phyloP scores from a whole-genome alignment of 1,284 basidiomycete genomes.

The Moesziomyces antarcticus region DNA sequence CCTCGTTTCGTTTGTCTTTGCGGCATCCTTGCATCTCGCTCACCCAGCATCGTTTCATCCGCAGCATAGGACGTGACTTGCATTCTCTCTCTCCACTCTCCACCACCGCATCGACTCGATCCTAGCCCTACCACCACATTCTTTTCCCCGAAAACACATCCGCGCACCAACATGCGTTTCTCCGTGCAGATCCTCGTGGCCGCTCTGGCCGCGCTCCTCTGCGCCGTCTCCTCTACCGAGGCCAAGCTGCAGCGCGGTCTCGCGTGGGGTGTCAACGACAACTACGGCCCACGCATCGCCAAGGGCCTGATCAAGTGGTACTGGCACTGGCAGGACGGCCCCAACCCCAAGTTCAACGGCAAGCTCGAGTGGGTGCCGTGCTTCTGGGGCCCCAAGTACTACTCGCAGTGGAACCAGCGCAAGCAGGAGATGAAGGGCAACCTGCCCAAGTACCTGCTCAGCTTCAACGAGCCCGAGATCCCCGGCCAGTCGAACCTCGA shows the following conservation, averaged over 20 bases:
- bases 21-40: constrained; percentile 24
- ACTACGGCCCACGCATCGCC: constrained; percentile 52
- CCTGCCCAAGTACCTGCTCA: constrained; percentile 53
- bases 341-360: constrained; percentile 34
- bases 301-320: constrained; percentile 58
- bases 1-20: background rate
- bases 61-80: constrained; percentile 23
- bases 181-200: constrained; percentile 36
- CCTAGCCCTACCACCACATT: background rate
- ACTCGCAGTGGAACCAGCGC: constrained; percentile 50
- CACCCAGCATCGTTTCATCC: constrained; percentile 15
- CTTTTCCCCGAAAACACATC: constrained; percentile 2
- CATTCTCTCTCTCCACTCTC: constrained; percentile 4
- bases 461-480: constrained; percentile 65
- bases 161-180: constrained; percentile 37
- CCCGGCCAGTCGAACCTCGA: constrained; percentile 55
- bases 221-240: constrained; percentile 27
- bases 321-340: constrained; percentile 64
- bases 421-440: constrained; percentile 54
- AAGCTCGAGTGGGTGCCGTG: constrained; percentile 58
- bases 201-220: constrained; percentile 35
- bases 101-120: background rate
- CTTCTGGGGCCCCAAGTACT: constrained; percentile 62
- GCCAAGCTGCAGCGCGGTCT: constrained; percentile 51
- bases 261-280: constrained; percentile 58